Conservation (phyloP, 176 grass and related monocot species). For the Aechmea fasciata region DNA sequence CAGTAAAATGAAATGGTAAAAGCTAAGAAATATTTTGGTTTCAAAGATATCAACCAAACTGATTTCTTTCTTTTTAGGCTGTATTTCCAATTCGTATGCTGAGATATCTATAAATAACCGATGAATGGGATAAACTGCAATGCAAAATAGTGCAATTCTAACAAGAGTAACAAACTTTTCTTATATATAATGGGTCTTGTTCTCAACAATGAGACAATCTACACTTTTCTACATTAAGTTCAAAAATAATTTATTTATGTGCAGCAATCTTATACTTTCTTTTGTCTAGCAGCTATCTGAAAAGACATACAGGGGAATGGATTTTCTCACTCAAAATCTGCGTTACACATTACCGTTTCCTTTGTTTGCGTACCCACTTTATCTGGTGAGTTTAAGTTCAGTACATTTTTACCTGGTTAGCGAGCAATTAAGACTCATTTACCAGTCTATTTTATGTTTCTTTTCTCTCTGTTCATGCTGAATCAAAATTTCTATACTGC, state of each 20-base stretch:
- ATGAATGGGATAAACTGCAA: too few species aligned
- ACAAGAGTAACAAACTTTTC: too few species aligned
- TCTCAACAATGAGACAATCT: too few species aligned
- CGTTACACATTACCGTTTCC: constrained; percentile 54
- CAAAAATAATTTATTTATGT: background rate
- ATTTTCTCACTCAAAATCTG: constrained; percentile 34
- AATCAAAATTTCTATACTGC: background rate
- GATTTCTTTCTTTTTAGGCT: too few species aligned
- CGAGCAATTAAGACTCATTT: background rate
- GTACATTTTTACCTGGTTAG: background rate
- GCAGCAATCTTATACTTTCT: background rate
- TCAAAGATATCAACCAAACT: too few species aligned
- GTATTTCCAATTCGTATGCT: too few species aligned
- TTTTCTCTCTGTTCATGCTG: background rate
- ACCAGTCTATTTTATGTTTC: background rate
- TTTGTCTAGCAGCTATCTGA: constrained; percentile 53
- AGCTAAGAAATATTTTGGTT: too few species aligned
- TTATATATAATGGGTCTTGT: too few species aligned
- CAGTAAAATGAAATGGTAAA: too few species aligned
- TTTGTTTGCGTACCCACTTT: constrained; percentile 61
- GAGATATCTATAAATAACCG: too few species aligned
- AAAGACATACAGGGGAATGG: constrained; percentile 40
- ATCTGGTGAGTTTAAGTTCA: constrained; percentile 41
- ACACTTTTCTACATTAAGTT: background rate
- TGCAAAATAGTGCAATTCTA: too few species aligned